Base-by-base conservation (phyloP, 331 rosid genomes). In the Rhamnella rubrinervis region DNA sequence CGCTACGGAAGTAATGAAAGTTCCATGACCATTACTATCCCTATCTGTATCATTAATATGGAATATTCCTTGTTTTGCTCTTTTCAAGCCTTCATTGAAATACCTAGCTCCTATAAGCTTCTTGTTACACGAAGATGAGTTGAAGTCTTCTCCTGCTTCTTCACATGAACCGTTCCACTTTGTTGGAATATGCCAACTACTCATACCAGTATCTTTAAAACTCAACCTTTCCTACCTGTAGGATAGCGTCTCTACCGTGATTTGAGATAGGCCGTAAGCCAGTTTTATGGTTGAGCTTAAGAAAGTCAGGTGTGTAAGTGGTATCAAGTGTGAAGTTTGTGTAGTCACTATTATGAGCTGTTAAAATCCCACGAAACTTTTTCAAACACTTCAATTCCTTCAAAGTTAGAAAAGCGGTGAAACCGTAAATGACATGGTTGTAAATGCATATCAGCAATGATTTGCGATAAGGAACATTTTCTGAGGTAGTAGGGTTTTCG, bases 131-230 rank as follows among this genome's bases (percentile, higher is more conserved):
- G 50, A 8, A 5, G 59, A 65, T 15, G 70, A 28, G 20, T 50
- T 65, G 8, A 51, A 49, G n/a, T 26, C 70, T 49, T 17, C 19
- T 12, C 59, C 59, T 5, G 25, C 23, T 47, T 7, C 40, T 6
- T 64, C 70, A 50, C 59, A 65, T 18, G 23, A 7, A 18, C 85
- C 83, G 13, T 72, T 78, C 85, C 82, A 81, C 65, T 72, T 68
- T 0, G 51, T 11, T 11, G 80, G 84, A 58, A 70, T 65, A 7
- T 65, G 28, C 35, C 35, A 31, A 10, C 16, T 20, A 13, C 49
- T 52, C 77, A 80, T 77, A 0, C 85, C 84, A 60, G 38, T 39
- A 11, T 75, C 85, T 44, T 47, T 72, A 55, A 81, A 84, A 62
- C 85, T 81, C 0, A 57, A 39, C 60, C 79, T 75, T 60, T 81